A percentile compares a stretch with the other conserved stretches of the same genome.
Conservation (phyloP, 345 rosid genomes). For the Gossypium stocksii region DNA sequence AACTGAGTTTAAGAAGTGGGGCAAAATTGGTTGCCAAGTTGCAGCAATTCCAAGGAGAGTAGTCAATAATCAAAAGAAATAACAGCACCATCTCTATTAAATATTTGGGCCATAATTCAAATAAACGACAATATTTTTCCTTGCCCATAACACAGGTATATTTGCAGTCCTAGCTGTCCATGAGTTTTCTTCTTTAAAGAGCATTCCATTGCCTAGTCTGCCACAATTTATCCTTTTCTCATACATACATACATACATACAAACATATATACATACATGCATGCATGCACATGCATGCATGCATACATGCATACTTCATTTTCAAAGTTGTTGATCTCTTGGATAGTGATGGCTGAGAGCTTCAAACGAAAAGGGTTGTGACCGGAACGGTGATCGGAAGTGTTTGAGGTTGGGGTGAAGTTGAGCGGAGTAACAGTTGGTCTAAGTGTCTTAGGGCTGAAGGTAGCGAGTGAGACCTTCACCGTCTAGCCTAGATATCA, state of each 20-base stretch:
- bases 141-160: conserved; percentile 1
- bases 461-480: not conserved
- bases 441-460: not conserved
- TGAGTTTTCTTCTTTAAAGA: not conserved
- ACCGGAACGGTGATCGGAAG: not conserved
- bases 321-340: not conserved
- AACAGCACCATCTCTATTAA: not conserved
- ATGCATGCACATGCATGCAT: too few species aligned
- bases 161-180: conserved; percentile 7
- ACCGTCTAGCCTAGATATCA: too few species aligned
- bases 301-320: not conserved
- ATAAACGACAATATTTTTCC: not conserved
- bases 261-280: too few species aligned
- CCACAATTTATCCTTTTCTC: too few species aligned
- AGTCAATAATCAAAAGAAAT: not conserved
- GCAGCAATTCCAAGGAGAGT: not conserved
- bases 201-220: too few species aligned
- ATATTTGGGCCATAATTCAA: conserved; percentile 2
- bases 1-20: not conserved
- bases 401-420: not conserved
- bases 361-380: not conserved
- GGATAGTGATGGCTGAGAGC: not conserved
- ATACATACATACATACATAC: too few species aligned
- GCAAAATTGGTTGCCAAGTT: not conserved
- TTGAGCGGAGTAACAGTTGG: not conserved